These are phyloP conservation scores for Cordyceps cateniannulata DNA, from an alignment of 2,329 filamentous ascomycete genomes.

Conservation along the genomic window DNA sequence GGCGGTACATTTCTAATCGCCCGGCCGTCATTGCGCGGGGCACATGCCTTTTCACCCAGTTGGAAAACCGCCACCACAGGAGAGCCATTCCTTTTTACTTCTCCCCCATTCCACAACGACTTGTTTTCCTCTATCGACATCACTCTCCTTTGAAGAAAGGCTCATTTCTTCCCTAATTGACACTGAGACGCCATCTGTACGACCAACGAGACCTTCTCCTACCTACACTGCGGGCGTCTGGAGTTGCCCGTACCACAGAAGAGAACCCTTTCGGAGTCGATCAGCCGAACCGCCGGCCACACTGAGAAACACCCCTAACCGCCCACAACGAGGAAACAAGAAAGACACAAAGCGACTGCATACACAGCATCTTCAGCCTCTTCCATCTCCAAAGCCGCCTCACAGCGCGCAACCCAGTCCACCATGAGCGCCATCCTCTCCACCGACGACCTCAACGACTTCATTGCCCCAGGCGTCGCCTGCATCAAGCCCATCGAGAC, in stretches of 20 bases:
- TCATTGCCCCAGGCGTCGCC: slow-evolving; percentile 94
- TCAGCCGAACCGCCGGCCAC: neutral
- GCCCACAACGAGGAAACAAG: neutral
- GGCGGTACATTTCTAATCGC: slow-evolving; percentile 11
- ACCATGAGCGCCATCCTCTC: slow-evolving; percentile 96
- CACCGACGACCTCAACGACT: slow-evolving; percentile 95
- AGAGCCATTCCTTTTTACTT: neutral
- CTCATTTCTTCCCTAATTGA: too few species aligned
- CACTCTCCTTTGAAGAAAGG: too few species aligned
- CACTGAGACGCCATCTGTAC: too few species aligned
- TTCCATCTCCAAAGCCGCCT: neutral
- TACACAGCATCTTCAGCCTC: neutral
- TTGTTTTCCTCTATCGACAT: too few species aligned
- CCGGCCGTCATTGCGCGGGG: slow-evolving; percentile 6
- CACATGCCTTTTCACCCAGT: neutral
- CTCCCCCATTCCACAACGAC: neutral
- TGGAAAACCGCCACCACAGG: neutral
- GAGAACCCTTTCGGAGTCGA: neutral
- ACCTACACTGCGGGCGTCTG: neutral
- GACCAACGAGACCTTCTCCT: too few species aligned
- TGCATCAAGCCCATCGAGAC: slow-evolving; percentile 98
- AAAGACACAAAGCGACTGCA: neutral
- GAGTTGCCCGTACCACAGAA: too few species aligned
- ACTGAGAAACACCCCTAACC: neutral
- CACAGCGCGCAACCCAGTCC: neutral